phyloP scores from a whole-genome alignment of 2,329 filamentous ascomycete species.

The Fusarium sp. region DNA sequence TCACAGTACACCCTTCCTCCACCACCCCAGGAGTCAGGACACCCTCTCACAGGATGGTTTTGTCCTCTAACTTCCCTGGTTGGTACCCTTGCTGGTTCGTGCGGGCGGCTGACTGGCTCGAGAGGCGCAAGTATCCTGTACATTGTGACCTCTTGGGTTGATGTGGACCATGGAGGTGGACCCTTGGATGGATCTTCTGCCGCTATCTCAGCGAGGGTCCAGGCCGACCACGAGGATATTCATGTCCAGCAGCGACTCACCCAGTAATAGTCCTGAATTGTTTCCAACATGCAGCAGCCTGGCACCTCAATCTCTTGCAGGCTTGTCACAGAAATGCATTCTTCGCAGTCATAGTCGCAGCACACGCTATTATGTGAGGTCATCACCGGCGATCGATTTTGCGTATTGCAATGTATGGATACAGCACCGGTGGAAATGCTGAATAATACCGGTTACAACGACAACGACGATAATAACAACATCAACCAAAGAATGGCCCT shows the following conservation, averaged over 20 bases:
- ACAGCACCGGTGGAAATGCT: conserved; percentile 4
- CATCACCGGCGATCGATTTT: conserved; percentile 2
- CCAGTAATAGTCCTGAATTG: conserved; percentile 39
- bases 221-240: conserved; percentile 17
- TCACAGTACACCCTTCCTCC: conserved; percentile 17
- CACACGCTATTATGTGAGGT: conserved; percentile 4
- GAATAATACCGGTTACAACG: conserved; percentile 20
- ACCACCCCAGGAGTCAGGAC: conserved; percentile 15
- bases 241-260: conserved; percentile 21
- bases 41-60: conserved; percentile 26
- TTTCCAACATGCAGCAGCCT: conserved; percentile 30
- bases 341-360: conserved; percentile 5
- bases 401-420: conserved; percentile 14
- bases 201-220: conserved; percentile 39
- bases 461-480: conserved; percentile 29
- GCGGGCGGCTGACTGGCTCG: conserved; percentile 38
- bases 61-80: conserved; percentile 34
- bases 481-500: conserved; percentile 29
- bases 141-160: conserved; percentile 22
- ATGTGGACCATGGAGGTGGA: conserved; percentile 23
- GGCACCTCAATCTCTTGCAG: conserved; percentile 19
- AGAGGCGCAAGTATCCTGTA: conserved; percentile 39
- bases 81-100: conserved; percentile 42
- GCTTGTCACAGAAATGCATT: neutral
- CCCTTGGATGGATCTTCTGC: conserved; percentile 36